Percentiles rank a stretch among this genome's conserved stretches.
These are phyloP conservation scores for Rhodosporidiobolus sp. DNA, from an alignment of 768 basidiomycete species.

Conservation along the genomic window DNA sequence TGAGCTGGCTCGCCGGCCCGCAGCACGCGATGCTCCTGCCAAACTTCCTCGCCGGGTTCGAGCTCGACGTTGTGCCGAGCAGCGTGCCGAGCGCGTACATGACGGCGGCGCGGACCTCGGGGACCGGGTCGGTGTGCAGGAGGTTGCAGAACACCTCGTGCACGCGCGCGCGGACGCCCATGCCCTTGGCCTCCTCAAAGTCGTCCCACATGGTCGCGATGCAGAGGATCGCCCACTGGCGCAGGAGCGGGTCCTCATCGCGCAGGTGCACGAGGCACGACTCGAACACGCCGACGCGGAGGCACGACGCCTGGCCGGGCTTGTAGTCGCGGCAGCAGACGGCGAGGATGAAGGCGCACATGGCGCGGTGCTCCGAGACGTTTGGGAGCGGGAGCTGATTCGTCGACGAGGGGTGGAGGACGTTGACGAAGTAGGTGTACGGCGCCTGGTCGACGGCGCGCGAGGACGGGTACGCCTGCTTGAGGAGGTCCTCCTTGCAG, in stretches of 20 bases:
- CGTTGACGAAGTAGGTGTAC: slow-evolving; percentile 75
- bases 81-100: slow-evolving; percentile 90
- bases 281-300: slow-evolving; percentile 74
- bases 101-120: slow-evolving; percentile 87
- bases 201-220: slow-evolving; percentile 93
- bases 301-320: slow-evolving; percentile 81
- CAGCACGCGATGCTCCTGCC: slow-evolving; percentile 35
- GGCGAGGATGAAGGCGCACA: slow-evolving; percentile 95
- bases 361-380: slow-evolving; percentile 89
- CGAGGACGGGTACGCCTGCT: slow-evolving; percentile 55
- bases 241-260: slow-evolving; percentile 83
- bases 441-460: slow-evolving; percentile 42
- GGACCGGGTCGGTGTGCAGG: slow-evolving; percentile 72
- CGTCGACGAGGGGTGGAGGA: slow-evolving; percentile 57
- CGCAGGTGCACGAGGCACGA: slow-evolving; percentile 78
- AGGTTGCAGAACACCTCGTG: slow-evolving; percentile 77
- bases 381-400: slow-evolving; percentile 65
- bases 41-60: slow-evolving; percentile 58
- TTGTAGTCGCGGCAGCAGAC: slow-evolving; percentile 84
- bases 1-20: slow-evolving; percentile 24
- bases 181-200: slow-evolving; percentile 83
- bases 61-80: slow-evolving; percentile 79
- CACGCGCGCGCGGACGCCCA: slow-evolving; percentile 64
- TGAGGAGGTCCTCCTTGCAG: slow-evolving; percentile 84
- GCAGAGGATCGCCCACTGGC: slow-evolving; percentile 91